phyloP scores from a whole-genome alignment of 768 basidiomycete genomes.

The Mycena vulgaris region DNA sequence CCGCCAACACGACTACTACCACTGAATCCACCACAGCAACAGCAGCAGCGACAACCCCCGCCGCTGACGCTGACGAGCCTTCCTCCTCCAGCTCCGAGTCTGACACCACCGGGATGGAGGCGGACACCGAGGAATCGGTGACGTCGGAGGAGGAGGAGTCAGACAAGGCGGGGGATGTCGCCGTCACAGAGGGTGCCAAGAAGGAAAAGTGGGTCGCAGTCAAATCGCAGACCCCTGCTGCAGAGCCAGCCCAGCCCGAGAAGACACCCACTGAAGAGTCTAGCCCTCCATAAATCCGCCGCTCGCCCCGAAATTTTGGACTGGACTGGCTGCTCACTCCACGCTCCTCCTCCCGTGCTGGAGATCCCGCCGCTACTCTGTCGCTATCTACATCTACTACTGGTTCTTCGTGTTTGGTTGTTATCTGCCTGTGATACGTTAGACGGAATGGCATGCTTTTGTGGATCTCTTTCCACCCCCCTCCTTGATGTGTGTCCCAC shows the following conservation, averaged over 20 bases:
- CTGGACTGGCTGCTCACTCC: conserved; percentile 36
- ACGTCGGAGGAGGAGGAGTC: conserved; percentile 83
- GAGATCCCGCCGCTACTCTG: conserved; percentile 37
- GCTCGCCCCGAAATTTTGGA: conserved; percentile 25
- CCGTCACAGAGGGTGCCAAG: conserved; percentile 49
- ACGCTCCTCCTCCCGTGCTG: conserved; percentile 31
- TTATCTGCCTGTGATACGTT: conserved; percentile 39
- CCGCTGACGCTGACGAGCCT: conserved; percentile 47
- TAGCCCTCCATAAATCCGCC: conserved; percentile 11
- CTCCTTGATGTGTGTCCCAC: neutral
- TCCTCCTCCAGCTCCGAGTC: conserved; percentile 70
- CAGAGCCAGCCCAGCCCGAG: conserved; percentile 29
- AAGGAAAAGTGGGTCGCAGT: conserved; percentile 88
- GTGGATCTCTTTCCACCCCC: conserved; percentile 23
- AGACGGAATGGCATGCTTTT: conserved; percentile 40
- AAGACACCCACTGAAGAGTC: conserved; percentile 5
- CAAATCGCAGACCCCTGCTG: conserved; percentile 61
- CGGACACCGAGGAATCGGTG: conserved; percentile 83
- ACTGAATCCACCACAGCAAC: conserved; percentile 54
- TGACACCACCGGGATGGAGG: conserved; percentile 75
- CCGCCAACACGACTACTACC: conserved; percentile 49
- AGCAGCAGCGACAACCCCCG: conserved; percentile 37
- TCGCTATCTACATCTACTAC: conserved; percentile 37
- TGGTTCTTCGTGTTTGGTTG: conserved; percentile 38
- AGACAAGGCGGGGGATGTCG: conserved; percentile 54